Base-by-base conservation (phyloP, 345 rosid species). In the Gossypium anomalum region DNA sequence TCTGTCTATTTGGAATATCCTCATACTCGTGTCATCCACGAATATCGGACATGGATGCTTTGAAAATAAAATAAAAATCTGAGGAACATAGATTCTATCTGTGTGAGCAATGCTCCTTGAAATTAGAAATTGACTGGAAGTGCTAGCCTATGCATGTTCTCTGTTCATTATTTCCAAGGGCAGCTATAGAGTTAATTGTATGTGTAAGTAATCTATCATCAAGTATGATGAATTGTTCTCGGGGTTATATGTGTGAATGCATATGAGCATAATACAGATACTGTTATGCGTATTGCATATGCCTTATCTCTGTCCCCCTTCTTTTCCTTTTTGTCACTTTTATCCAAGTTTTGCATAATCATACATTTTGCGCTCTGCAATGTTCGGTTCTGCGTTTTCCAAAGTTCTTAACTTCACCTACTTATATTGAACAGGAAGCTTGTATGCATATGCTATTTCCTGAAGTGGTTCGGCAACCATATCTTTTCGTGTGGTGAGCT, bases 391-490 rank as follows among this genome's bases (percentile, higher is more conserved):
- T 67, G 19, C 49, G 38, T 20, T 61, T 57, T 63, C 62, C 3
- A 8, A 43, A 27, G 55, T 56, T 72, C 47, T 2, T 44, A 44
- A 68, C 15, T 67, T 67, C 38, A 25, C 22, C 29, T 29, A 34
- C 58, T 72, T 74, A 47, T 74, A 20, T 17, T 76, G 44, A 63
- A 70, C 91, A 89, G 95, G 92, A 80, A 90, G 82, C 82, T 57
- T 90, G 58, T 88, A 82, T 77, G 82, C 86, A 2, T 90, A 89
- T 81, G 78, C 88, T 57, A 82, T 84, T 78, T 84, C 91, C 55
- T 90, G 86, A 88, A 85, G 78, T 70, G 74, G 55, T 78, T 75
- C 74, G 58, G 76, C 67, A 13, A 79, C 29, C 38, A 67, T 73
- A 72, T 70, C 57, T 71, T 74, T 79, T 70, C 49, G 58, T 41